Base-by-base conservation (phyloP, 2,329 filamentous ascomycete species). In the Aspergillus niger region DNA sequence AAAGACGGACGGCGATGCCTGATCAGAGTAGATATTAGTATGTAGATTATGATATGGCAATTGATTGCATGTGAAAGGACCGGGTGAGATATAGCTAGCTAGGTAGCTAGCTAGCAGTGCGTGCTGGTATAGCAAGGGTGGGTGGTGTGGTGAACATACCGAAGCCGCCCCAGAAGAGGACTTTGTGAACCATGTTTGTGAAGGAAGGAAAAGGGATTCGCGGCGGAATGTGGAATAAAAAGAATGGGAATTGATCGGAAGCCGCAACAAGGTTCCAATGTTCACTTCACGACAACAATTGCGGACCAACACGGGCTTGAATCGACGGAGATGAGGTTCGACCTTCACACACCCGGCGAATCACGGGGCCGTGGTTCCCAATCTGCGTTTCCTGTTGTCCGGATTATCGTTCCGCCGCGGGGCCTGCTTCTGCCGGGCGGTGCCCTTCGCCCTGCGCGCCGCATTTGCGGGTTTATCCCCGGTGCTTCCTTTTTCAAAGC, bases 1-100 rank as follows among this genome's bases (percentile, higher is more conserved):
- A 97, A 79, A 95, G 86, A 71, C 94, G 91, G 74, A 93, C 90
- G 75, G 91, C 92, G 72, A 97, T 81, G 83, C 95, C 95, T 99
- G 49, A 20, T 24, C 15, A 2, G 15, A 13, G 53, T 3, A 15
- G 17, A 3, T 20, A 32, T 63, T 26, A 63, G 58, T 47, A 48
- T 4, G 8, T 2, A 26, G 1, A 0, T 0, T 38, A n/a, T 22
- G 1, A 8, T 4, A 36, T 36, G 3, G 32, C 32, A 5, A 36
- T 10, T 1, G 2, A 15, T 36, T 36, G 11, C 4, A 36, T 15
- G 2, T 36, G 5, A 13, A 11, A 10, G 5, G 11, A 36, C 3
- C 32, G 32, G 11, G 1, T 36, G 32, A 7, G 28, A 8, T 26
- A 26, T 30, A 4, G 30, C 30, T 11, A 36, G 30, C 11, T 11